A percentile compares a stretch with the other conserved stretches of the same genome.
phyloP scores from a whole-genome alignment of 2,329 filamentous ascomycete genomes.

The Botrytis pseudocinerea region DNA sequence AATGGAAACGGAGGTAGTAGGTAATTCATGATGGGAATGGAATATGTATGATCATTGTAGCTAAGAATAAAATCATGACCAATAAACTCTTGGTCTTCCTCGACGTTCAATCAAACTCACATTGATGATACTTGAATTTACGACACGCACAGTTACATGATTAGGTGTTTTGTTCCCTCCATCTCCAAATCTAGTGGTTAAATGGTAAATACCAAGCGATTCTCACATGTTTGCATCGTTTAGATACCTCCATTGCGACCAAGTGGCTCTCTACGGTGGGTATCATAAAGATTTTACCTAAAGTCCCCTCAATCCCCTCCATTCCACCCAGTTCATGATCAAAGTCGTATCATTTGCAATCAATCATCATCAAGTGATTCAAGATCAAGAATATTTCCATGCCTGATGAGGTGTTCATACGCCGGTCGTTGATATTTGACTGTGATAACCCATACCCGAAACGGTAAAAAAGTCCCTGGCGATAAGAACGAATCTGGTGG shows the following conservation, averaged over 20 bases:
- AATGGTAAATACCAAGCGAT: neutral
- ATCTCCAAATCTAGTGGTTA: neutral
- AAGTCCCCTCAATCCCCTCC: neutral
- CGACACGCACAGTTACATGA: neutral
- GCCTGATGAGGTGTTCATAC: conserved; percentile 32
- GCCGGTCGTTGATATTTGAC: conserved; percentile 15
- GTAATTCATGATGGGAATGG: conserved; percentile 13
- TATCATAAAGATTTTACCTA: neutral
- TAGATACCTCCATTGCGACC: neutral
- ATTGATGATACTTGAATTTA: neutral
- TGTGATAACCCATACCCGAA: conserved; percentile 31
- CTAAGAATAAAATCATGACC: neutral
- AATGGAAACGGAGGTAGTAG: conserved; percentile 23
- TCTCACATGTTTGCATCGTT: neutral
- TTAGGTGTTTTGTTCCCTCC: neutral
- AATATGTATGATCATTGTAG: conserved; percentile 7
- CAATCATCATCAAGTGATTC: neutral
- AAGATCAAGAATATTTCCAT: conserved; percentile 13
- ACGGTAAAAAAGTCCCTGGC: conserved; percentile 35
- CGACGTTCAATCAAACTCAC: neutral
- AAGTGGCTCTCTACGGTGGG: neutral
- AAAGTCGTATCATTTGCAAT: neutral
- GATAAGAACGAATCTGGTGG: conserved; percentile 33
- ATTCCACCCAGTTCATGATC: neutral
- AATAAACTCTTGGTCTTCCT: neutral